These are phyloP conservation scores for Verticillium klebahnii DNA, from an alignment of 2,329 filamentous ascomycete species.

Conservation along the genomic window DNA sequence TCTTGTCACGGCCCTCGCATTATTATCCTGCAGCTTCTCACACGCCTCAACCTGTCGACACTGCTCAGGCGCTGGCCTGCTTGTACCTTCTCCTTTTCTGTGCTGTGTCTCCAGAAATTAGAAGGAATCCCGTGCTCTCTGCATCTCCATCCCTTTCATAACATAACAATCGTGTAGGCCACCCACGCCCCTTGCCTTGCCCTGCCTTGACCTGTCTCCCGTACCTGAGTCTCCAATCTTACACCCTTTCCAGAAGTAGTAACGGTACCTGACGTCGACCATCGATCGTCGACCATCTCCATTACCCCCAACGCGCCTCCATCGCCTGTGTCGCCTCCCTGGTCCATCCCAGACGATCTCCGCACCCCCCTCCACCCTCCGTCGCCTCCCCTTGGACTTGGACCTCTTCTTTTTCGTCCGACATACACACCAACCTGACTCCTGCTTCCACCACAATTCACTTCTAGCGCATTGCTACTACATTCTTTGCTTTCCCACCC, in stretches of 20 bases:
- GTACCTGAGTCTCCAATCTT: not conserved
- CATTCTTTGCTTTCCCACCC: not conserved
- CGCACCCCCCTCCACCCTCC: not conserved
- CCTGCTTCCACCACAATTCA: not conserved
- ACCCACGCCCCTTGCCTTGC: not conserved
- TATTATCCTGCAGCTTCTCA: not conserved
- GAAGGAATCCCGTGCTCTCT: not conserved
- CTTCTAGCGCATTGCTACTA: not conserved
- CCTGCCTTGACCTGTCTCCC: not conserved
- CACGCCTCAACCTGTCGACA: not conserved
- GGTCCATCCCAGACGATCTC: not conserved
- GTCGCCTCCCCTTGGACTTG: not conserved
- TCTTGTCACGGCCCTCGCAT: not conserved
- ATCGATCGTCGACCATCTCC: not conserved
- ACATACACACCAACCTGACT: not conserved
- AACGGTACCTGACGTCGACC: not conserved
- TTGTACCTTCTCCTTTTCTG: not conserved
- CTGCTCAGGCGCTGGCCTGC: not conserved
- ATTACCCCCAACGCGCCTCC: not conserved
- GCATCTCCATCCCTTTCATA: not conserved
- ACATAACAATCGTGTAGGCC: not conserved
- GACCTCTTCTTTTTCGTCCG: not conserved
- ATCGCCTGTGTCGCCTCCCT: not conserved
- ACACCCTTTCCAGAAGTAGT: not conserved
- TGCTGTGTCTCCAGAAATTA: not conserved